Evolutionary conservation across 148 eudicot species (phyloP).

Genomic region (Beta vulgaris): DNA sequence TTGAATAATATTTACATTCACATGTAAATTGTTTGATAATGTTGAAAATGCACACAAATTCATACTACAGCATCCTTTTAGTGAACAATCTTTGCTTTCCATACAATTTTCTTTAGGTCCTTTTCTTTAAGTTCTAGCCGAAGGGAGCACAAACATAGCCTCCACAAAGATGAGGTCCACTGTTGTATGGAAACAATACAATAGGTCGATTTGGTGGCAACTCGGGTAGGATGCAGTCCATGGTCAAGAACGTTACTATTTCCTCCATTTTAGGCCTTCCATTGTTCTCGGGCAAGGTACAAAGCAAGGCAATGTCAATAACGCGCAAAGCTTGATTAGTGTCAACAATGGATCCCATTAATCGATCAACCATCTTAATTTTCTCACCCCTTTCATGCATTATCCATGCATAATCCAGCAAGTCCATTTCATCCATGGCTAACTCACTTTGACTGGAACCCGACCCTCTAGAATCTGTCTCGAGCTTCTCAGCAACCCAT

Average conservation of each 20-base stretch:
- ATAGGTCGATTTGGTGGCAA: constrained; percentile 63
- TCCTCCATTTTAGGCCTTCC: constrained; percentile 68
- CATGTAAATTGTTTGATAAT: background rate
- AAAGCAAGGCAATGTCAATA: constrained; percentile 56
- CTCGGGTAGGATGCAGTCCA: constrained; percentile 44
- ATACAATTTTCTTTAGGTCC: background rate
- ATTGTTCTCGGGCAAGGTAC: constrained; percentile 62
- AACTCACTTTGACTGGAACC: background rate
- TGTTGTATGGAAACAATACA: constrained; percentile 35
- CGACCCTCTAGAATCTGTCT: constrained; percentile 2
- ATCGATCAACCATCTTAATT: constrained; percentile 50
- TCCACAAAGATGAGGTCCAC: constrained; percentile 36
- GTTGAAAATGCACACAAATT: background rate
- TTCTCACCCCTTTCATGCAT: constrained; percentile 57
- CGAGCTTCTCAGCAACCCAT: constrained; percentile 27
- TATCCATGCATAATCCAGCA: constrained; percentile 70
- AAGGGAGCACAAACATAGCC: constrained; percentile 36
- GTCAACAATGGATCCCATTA: constrained; percentile 57
- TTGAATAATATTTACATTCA: background rate
- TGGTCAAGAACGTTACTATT: constrained; percentile 43
- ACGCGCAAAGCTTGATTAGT: constrained; percentile 61
- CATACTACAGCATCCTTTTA: too few relatives aligned
- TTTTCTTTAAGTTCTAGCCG: background rate
- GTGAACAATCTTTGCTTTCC: too few relatives aligned
- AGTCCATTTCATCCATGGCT: constrained; percentile 33